A percentile compares a stretch with the other conserved stretches of the same genome.
Conservation (phyloP, 164 flowering plant species). For the Echeveria elegans region DNA sequence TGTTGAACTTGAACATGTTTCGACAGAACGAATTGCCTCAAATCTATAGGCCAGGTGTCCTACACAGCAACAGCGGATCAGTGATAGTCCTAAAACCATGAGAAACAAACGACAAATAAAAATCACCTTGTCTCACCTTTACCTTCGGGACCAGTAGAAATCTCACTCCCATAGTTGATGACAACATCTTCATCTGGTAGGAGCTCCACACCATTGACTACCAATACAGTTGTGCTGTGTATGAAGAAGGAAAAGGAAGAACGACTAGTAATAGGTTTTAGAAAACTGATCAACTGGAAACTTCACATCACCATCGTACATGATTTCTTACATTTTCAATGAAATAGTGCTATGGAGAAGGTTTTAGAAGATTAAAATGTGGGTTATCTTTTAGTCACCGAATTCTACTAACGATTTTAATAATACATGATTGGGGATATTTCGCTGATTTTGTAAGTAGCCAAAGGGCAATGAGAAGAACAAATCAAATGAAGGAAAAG, state of each 20-base stretch:
- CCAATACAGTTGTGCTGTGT: constrained; percentile 36
- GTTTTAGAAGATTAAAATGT: too few relatives aligned
- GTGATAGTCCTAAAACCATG: neutral
- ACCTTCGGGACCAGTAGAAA: constrained; percentile 39
- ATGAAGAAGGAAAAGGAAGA: neutral
- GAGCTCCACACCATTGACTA: constrained; percentile 43
- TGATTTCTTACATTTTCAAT: neutral
- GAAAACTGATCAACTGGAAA: neutral
- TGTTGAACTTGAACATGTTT: constrained; percentile 22
- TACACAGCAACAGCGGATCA: constrained; percentile 14
- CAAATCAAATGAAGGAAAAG: too few relatives aligned
- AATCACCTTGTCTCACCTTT: constrained; percentile 33
- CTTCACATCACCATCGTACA: neutral
- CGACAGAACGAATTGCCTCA: constrained; percentile 32
- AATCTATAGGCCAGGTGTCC: constrained; percentile 55
- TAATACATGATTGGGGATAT: too few relatives aligned
- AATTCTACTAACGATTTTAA: too few relatives aligned
- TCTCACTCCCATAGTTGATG: constrained; percentile 59
- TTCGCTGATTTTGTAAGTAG: too few relatives aligned
- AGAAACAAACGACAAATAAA: neutral
- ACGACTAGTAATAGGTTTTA: neutral
- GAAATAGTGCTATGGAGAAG: neutral
- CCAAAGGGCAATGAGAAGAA: too few relatives aligned
- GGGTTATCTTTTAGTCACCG: too few relatives aligned
- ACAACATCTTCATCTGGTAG: constrained; percentile 29